A percentile compares a stretch with the other conserved stretches of the same genome.
Evolutionary conservation across 148 eudicot species (phyloP).

Genomic region (Chenopodium album): DNA sequence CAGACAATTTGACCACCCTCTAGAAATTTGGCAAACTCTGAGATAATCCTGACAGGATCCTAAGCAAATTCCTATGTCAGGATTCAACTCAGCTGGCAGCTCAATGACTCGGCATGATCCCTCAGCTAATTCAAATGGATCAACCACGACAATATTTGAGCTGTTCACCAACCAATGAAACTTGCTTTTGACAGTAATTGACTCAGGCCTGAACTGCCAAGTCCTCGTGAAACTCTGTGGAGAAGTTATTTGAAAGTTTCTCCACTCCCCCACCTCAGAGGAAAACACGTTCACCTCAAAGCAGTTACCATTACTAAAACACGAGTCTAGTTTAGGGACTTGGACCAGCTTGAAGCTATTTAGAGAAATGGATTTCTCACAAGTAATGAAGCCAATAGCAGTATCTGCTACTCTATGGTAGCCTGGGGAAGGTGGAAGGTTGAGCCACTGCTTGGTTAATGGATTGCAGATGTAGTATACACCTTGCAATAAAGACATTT

Average conservation of each 20-base stretch:
- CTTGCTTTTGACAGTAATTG: constrained; percentile 12
- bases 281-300: constrained; percentile 27
- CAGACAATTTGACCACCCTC: constrained; percentile 16
- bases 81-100: constrained; percentile 20
- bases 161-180: constrained; percentile 36
- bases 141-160: constrained; percentile 17
- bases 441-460: constrained; percentile 31
- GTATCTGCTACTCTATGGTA: constrained; percentile 27
- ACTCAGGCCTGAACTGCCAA: constrained; percentile 35
- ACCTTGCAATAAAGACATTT: constrained; percentile 9
- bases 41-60: constrained; percentile 25
- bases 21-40: constrained; percentile 19
- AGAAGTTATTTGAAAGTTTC: not conserved
- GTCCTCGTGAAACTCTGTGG: constrained; percentile 19
- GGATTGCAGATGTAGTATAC: constrained; percentile 34
- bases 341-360: constrained; percentile 23
- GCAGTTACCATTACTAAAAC: not conserved
- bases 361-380: not conserved
- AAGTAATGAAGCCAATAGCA: constrained; percentile 26
- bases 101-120: constrained; percentile 15
- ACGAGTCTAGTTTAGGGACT: constrained; percentile 21
- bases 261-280: constrained; percentile 27
- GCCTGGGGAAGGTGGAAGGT: constrained; percentile 21
- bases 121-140: constrained; percentile 5
- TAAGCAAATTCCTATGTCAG: constrained; percentile 20